Evolutionary conservation across 2,329 filamentous ascomycete genomes (phyloP), one percentile per base, ranked within the genome.

Genomic region (Xylariaceae sp.): DNA sequence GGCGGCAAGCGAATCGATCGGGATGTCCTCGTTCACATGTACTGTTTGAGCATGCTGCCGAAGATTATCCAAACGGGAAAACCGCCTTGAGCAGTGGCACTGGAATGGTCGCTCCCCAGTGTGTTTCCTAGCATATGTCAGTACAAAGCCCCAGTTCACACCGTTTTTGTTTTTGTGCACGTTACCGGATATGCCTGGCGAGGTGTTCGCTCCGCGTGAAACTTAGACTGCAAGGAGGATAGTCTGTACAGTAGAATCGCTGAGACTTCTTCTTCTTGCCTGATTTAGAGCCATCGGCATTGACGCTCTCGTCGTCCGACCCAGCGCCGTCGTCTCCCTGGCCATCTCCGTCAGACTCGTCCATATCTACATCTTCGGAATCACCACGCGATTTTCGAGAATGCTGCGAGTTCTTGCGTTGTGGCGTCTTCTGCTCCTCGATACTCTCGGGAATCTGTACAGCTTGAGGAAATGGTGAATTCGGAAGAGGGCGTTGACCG

Each of bases 11-110:
- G 94, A 97, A 69, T 97, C 91, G 39, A 86, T 85, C 3, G 94
- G 94, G 33, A 99, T 99, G 51, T 97, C 91, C 69, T 97, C 94
- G 69, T 97, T 97, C 52, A 96, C 89, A 69, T 99, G 94, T 1
- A 99, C 94, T 0, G 94, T 97, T 70, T 97, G 92, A 42, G 94
- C 94, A 77, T 99, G 94, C 68, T 99, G 94, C 53, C 94, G 85
- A 47, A 99, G 76, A 66, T 99, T 99, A 70, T 99, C 93, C 42
- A 97, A 81, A 45, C 93, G 84, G 10, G 94, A 97, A 69, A 99
- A 99, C 50, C 91, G 84, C 46, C 94, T 84, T 2, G 88, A 90
- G 71, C 94, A 99, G 70, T 97, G 94, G 62, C 94, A 99, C 71
- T 95, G 89, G 64, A 97, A 99, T 0, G 94, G 94, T 28, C 94